Evolutionary conservation across 148 eudicot genomes (phyloP).

Genomic region (Rhododendron williamsianum): DNA sequence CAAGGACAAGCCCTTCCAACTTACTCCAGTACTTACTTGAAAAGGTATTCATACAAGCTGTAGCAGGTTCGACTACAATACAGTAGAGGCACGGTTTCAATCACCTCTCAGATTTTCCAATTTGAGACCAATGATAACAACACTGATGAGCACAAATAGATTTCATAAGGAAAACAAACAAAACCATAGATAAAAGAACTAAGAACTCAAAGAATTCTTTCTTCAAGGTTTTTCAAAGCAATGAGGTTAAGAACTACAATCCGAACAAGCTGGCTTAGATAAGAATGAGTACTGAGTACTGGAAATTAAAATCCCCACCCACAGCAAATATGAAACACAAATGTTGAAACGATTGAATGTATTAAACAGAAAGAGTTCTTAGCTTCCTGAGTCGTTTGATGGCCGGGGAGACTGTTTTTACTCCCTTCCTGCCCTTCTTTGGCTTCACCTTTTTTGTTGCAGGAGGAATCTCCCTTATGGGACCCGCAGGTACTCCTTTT

Average conservation of each 20-base stretch:
- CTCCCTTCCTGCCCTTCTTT: slow-evolving; percentile 45
- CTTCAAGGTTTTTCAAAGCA: not conserved
- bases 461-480: slow-evolving; percentile 50
- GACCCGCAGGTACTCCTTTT: slow-evolving; percentile 86
- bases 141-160: not conserved
- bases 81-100: not conserved
- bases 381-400: slow-evolving; percentile 50
- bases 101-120: not conserved
- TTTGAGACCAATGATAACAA: not conserved
- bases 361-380: slow-evolving; percentile 11
- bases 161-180: not conserved
- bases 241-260: not conserved
- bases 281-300: not conserved
- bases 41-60: not conserved
- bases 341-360: not conserved
- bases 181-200: not conserved
- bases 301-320: not conserved
- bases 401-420: slow-evolving; percentile 46
- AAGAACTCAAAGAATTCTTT: not conserved
- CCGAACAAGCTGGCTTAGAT: not conserved
- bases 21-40: not conserved
- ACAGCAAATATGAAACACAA: not conserved
- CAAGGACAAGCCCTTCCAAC: not conserved
- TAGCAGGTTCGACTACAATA: not conserved
- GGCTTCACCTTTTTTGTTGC: slow-evolving; percentile 49